phyloP scores from a whole-genome alignment of 495 filamentous ascomycete species.

The Neurospora sp. region DNA sequence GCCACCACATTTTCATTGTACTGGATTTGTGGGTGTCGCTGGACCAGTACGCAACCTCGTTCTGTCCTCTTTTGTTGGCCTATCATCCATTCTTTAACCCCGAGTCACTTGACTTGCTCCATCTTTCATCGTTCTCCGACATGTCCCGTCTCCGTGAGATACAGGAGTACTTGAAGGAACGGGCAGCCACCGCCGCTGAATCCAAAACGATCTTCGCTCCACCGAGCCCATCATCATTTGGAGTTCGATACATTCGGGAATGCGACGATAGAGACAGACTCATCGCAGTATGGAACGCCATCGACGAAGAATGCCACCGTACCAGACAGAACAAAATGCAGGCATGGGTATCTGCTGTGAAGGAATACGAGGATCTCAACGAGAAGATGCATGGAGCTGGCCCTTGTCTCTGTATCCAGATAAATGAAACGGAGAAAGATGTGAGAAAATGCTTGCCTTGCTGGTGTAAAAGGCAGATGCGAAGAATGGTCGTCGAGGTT shows the following conservation, averaged over 20 bases:
- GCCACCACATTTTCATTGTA: constrained; percentile 29
- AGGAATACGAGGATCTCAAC: background rate
- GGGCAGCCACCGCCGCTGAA: background rate
- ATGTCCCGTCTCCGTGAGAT: constrained; percentile 35
- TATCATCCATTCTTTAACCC: constrained; percentile 32
- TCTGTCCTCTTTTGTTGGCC: constrained; percentile 25
- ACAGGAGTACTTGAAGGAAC: background rate
- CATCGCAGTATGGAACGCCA: background rate
- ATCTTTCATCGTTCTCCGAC: constrained; percentile 28
- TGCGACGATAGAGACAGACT: background rate
- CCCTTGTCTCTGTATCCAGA: background rate
- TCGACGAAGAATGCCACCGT: background rate
- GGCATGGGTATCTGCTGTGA: background rate
- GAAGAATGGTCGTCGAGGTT: constrained; percentile 26
- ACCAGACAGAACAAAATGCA: background rate
- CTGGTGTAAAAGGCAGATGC: constrained; percentile 14
- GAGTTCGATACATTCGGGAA: background rate
- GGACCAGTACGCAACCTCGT: constrained; percentile 22
- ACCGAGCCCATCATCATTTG: constrained; percentile 1
- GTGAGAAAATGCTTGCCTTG: background rate
- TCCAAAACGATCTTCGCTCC: constrained; percentile 37
- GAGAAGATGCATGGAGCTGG: background rate
- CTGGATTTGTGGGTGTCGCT: constrained; percentile 37
- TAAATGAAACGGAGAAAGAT: background rate
- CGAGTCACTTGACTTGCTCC: constrained; percentile 41